Base-by-base conservation (phyloP, 1,284 basidiomycete species). In the Irpex lacteus region DNA sequence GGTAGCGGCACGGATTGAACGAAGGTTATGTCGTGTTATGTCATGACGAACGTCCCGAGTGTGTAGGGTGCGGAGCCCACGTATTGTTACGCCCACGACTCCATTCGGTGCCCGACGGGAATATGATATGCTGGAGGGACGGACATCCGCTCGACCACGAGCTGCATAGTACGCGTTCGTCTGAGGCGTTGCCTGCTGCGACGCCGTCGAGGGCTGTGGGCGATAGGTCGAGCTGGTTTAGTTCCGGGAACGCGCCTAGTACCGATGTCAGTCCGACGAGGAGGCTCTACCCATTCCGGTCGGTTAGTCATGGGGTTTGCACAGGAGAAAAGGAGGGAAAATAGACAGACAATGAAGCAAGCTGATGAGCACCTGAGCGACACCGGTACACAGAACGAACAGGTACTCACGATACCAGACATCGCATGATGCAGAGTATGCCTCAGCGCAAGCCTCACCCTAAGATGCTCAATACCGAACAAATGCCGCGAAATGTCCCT, bases 381-480 rank as follows among this genome's bases (percentile, higher is more conserved):
- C 60, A 66, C 58, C 56, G 44, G 5, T 34, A 49, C 37, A 40
- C 13, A 37, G 62, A 32, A 61, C 18, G 36, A 61, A 60, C 55
- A 44, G 21, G 47, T 54, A 82, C 87, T 85, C 76, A 87, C 87
- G 75, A 88, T 86, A 59, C 87, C 87, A 26, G 84, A 83, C 63
- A 87, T 77, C 36, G 86, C 80, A 69, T 84, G 86, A 68, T 88
- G 86, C 44, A 88, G 78, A 1, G 86, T 88, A 69, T 88, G 86
- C 55, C 86, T 76, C 19, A 89, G 76, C n/a, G 87, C 86, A 57
- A 89, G 81, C 67, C 78, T 80, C 60, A 89, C 78, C 65, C 80
- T 80, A 69, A 89, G 76, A 50, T 74, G 77, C 70, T 85, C 80
- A 57, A 89, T 71, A 60, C 76, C 76, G 53, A 78, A 75, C 61